Evolutionary conservation across 305 asterid species (phyloP).

Genomic region (Fraxinus dipetala): DNA sequence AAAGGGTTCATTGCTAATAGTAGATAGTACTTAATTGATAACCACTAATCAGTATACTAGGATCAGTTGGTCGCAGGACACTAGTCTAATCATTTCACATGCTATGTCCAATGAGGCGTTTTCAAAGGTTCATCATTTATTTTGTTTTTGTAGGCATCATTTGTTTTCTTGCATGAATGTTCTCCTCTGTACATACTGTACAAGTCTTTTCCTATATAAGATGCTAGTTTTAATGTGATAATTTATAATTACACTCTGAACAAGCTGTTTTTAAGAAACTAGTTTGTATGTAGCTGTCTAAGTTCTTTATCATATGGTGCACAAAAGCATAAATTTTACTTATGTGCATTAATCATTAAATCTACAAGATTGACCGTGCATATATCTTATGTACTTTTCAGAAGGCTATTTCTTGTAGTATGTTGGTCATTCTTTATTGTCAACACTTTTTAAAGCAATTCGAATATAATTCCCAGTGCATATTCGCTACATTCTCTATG

Average conservation of each 20-base stretch:
- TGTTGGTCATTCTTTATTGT: background rate
- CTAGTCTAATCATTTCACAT: background rate
- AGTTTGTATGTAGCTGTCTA: constrained; percentile 3
- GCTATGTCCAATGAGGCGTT: constrained; percentile 5
- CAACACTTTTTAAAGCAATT: background rate
- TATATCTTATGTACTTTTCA: background rate
- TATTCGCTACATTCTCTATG: background rate
- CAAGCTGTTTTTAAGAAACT: constrained; percentile 1
- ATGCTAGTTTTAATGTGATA: constrained; percentile 8
- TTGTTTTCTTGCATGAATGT: constrained; percentile 4
- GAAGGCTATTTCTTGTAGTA: background rate
- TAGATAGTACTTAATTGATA: background rate
- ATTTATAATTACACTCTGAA: constrained; percentile 2
- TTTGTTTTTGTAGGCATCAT: background rate
- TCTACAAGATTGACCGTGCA: constrained; percentile 8
- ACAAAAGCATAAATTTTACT: constrained; percentile 3
- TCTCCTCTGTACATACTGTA: background rate
- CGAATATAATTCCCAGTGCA: background rate
- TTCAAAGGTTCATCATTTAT: background rate
- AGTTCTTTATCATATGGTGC: constrained; percentile 1
- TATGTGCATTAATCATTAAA: background rate
- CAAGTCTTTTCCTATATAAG: background rate
- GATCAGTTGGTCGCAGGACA: constrained; percentile 4
- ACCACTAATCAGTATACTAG: background rate
- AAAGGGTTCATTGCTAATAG: background rate